These are phyloP conservation scores for Chrysoporthe cubensis DNA, from an alignment of 2,329 filamentous ascomycete genomes.

Conservation along the genomic window DNA sequence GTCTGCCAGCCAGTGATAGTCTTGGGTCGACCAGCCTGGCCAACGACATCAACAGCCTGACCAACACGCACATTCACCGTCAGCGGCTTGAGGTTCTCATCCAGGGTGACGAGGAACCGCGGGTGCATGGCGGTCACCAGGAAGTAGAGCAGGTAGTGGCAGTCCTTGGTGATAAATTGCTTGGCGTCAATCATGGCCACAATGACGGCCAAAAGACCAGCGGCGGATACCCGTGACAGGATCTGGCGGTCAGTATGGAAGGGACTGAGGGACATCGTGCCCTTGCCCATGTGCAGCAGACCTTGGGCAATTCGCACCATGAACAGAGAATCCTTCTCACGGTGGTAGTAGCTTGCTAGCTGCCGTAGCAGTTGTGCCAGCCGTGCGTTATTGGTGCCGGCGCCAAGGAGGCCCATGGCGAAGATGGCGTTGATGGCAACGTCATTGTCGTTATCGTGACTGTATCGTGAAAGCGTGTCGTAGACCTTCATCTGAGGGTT, in stretches of 20 bases:
- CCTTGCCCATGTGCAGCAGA: constrained; percentile 98
- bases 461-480: constrained; percentile 95
- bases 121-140: constrained; percentile 96
- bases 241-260: constrained; percentile 99
- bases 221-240: constrained; percentile 86
- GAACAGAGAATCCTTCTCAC: constrained; percentile 93
- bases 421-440: constrained; percentile 99
- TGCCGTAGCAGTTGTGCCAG: constrained; percentile 92
- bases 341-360: constrained; percentile 96
- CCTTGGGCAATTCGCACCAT: constrained; percentile 99
- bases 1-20: constrained; percentile 99
- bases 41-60: constrained; percentile 97
- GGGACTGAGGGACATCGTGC: constrained; percentile 92
- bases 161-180: constrained; percentile 69
- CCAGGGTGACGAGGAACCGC: constrained; percentile 92
- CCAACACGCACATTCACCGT: constrained; percentile 96
- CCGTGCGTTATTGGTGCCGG: constrained; percentile 97
- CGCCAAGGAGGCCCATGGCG: constrained; percentile 95
- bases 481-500: constrained; percentile 99
- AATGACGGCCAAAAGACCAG: constrained; percentile 85
- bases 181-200: constrained; percentile 96
- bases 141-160: constrained; percentile 96
- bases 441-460: constrained; percentile 97
- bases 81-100: constrained; percentile 90
- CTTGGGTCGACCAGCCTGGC: constrained; percentile 95